Percentiles rank a stretch among this genome's conserved stretches.
Evolutionary conservation across 768 basidiomycete genomes (phyloP).

Genomic region (Amanita brunnescens): DNA sequence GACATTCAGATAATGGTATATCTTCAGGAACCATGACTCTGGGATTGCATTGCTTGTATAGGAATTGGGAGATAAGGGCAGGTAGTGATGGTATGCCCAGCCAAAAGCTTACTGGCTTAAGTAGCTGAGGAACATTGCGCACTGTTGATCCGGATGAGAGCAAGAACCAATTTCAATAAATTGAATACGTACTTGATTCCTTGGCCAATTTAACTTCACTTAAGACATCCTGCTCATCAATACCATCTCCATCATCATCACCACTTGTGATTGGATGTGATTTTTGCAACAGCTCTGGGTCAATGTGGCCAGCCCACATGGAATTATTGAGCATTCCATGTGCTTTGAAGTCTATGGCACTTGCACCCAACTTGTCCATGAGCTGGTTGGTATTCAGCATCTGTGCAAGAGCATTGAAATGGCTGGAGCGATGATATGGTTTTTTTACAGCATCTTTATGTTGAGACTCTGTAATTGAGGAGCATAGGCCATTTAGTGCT

Average conservation of each 20-base stretch:
- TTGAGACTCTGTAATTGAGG: slow-evolving; percentile 23
- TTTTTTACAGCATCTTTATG: background rate
- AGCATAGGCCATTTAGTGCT: slow-evolving; percentile 27
- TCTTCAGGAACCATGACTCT: too few species aligned
- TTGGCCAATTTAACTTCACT: background rate
- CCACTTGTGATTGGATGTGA: background rate
- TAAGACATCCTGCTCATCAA: background rate
- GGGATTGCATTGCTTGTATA: background rate
- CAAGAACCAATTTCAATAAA: background rate
- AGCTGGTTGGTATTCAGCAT: background rate
- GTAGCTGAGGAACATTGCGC: background rate
- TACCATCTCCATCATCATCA: background rate
- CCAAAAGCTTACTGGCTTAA: background rate
- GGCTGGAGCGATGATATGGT: background rate
- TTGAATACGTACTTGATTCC: background rate
- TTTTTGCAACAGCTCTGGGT: background rate
- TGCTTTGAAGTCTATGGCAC: background rate
- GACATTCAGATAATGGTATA: background rate
- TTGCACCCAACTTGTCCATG: background rate
- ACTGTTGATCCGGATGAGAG: background rate
- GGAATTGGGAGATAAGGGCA: background rate
- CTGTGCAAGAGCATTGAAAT: background rate
- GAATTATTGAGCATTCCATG: background rate
- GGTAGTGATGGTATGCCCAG: background rate
- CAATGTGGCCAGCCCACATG: too few species aligned